Conservation (phyloP, 345 rosid genomes). For the Camelina sativa region DNA sequence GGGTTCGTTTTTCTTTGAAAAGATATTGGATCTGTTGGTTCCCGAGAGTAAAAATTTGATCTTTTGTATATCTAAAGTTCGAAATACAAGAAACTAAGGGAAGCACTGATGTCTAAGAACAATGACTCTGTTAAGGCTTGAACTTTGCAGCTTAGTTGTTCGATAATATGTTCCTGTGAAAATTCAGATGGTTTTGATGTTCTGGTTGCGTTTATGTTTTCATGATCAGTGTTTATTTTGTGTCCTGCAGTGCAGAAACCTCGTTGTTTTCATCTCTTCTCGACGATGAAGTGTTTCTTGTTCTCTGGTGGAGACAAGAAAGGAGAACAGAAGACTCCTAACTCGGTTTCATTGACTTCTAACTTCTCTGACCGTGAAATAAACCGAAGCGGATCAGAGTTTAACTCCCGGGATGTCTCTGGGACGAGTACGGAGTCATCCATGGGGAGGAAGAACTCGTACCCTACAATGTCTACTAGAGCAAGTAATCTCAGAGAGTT, state of each 20-base stretch:
- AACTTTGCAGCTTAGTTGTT: slow-evolving; percentile 23
- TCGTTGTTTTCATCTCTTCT: slow-evolving; percentile 29
- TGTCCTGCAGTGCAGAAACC: slow-evolving; percentile 44
- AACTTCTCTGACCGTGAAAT: slow-evolving; percentile 53
- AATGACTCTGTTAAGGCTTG: background rate
- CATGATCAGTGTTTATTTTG: slow-evolving; percentile 12
- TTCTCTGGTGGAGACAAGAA: slow-evolving; percentile 59
- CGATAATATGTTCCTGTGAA: slow-evolving; percentile 24
- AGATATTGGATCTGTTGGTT: slow-evolving; percentile 7
- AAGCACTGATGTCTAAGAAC: background rate
- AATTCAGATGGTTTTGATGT: background rate
- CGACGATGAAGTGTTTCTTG: slow-evolving; percentile 76
- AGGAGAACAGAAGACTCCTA: slow-evolving; percentile 57
- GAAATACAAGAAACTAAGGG: background rate
- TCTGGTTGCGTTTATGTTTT: slow-evolving; percentile 1
- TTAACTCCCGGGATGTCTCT: slow-evolving; percentile 66
- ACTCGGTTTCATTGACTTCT: slow-evolving; percentile 47
- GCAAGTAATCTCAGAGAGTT: slow-evolving; percentile 72
- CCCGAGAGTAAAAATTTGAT: slow-evolving; percentile 2
- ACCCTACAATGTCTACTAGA: slow-evolving; percentile 55
- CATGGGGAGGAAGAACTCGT: slow-evolving; percentile 56
- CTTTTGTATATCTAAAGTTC: slow-evolving; percentile 11
- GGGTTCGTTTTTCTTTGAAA: slow-evolving; percentile 18
- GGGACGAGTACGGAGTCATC: slow-evolving; percentile 66
- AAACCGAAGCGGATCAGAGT: slow-evolving; percentile 61